These are phyloP conservation scores for Chalciporus sp. DNA, from an alignment of 1,284 basidiomycete species.

Conservation along the genomic window DNA sequence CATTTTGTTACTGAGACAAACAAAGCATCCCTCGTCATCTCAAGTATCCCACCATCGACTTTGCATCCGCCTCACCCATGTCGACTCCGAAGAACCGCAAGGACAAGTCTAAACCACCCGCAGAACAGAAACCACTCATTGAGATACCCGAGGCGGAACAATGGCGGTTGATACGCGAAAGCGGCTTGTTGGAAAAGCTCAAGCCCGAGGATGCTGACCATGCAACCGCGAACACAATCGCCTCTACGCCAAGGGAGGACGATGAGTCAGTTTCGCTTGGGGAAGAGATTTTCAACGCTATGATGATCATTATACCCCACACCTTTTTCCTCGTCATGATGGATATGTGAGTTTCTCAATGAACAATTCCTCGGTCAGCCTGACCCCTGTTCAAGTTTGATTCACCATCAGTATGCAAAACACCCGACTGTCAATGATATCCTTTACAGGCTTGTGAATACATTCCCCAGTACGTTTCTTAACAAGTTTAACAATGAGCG, in stretches of 20 bases:
- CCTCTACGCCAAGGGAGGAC: slow-evolving; percentile 24
- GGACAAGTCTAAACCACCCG: slow-evolving; percentile 18
- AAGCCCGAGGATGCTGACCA: slow-evolving; percentile 8
- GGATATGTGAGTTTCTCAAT: slow-evolving; percentile 64
- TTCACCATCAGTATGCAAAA: slow-evolving; percentile 75
- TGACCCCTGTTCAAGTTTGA: slow-evolving; percentile 47
- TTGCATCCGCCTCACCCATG: slow-evolving; percentile 4
- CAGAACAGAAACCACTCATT: slow-evolving; percentile 27
- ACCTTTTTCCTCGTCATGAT: slow-evolving; percentile 72
- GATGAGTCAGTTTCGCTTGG: slow-evolving; percentile 49
- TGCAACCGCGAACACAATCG: background rate
- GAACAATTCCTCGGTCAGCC: background rate
- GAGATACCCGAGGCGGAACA: slow-evolving; percentile 75
- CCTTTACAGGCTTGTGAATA: slow-evolving; percentile 55
- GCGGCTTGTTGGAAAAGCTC: slow-evolving; percentile 60
- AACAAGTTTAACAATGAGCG: background rate
- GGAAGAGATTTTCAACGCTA: slow-evolving; percentile 70
- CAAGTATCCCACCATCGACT: background rate
- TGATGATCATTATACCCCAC: slow-evolving; percentile 67
- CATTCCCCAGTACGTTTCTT: slow-evolving; percentile 64
- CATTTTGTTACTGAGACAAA: background rate
- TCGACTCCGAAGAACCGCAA: slow-evolving; percentile 45
- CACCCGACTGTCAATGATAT: slow-evolving; percentile 49
- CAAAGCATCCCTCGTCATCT: background rate
- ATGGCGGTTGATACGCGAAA: slow-evolving; percentile 71